Evolutionary conservation across 352 stramenopile species (phyloP).

Genomic region (Phytophthora palmivora): DNA sequence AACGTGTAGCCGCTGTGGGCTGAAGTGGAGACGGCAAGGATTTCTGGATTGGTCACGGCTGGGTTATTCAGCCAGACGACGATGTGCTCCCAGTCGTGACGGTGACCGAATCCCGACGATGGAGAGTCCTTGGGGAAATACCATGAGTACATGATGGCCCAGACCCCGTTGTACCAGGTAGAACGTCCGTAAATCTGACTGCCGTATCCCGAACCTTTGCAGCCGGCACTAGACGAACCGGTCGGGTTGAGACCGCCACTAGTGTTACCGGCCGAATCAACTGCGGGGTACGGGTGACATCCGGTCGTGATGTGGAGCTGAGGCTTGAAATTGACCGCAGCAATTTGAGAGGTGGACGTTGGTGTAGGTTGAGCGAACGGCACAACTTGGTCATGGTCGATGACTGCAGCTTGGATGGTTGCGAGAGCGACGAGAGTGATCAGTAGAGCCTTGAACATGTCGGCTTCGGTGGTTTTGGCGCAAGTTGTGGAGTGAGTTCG

Average conservation of each 20-base stretch:
- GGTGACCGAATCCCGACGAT: background rate
- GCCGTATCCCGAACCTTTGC: slow-evolving; percentile 11
- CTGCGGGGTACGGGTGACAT: slow-evolving; percentile 3
- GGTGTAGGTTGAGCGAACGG: slow-evolving; percentile 13
- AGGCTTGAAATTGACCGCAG: background rate
- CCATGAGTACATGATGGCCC: slow-evolving; percentile 3
- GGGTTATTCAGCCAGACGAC: slow-evolving; percentile 8
- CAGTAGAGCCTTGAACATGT: slow-evolving; percentile 1
- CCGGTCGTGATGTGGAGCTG: slow-evolving; percentile 10
- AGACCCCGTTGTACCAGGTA: slow-evolving; percentile 5
- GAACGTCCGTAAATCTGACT: slow-evolving; percentile 10
- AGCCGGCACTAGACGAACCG: slow-evolving; percentile 3
- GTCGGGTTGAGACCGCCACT: background rate
- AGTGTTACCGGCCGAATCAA: background rate
- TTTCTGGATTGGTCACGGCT: slow-evolving; percentile 3
- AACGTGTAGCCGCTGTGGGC: background rate
- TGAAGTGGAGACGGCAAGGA: slow-evolving; percentile 5
- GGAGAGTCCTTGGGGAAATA: slow-evolving; percentile 11
- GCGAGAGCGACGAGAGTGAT: slow-evolving; percentile 8
- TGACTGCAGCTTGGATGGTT: slow-evolving; percentile 1
- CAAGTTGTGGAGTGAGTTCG: slow-evolving; percentile 13
- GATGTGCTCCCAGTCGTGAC: slow-evolving; percentile 2
- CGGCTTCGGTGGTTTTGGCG: background rate
- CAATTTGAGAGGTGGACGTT: slow-evolving; percentile 1
- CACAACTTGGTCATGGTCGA: slow-evolving; percentile 7